These are phyloP conservation scores for Ascochyta rabiei DNA, from an alignment of 2,329 filamentous ascomycete species.

Conservation along the genomic window DNA sequence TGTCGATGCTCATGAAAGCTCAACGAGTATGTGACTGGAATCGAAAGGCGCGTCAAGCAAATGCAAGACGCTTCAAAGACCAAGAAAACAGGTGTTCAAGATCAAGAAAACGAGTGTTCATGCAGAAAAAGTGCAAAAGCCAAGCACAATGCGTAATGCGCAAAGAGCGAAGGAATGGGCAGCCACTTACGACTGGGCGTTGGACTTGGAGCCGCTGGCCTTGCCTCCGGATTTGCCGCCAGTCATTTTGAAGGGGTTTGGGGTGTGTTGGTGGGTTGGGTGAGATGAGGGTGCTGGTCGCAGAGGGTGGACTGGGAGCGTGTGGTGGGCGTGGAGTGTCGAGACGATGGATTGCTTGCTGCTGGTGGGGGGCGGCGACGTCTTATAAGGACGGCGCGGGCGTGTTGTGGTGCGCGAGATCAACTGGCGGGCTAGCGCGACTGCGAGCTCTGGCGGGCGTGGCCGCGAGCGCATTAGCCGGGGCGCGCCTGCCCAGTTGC, in stretches of 20 bases:
- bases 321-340: slow-evolving; percentile 41
- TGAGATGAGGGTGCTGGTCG: slow-evolving; percentile 22
- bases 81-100: no score
- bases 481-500: slow-evolving; percentile 20
- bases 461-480: background rate
- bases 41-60: slow-evolving; percentile 34
- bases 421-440: slow-evolving; percentile 45
- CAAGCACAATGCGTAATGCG: slow-evolving; percentile 10
- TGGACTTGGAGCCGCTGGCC: slow-evolving; percentile 94
- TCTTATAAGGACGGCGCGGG: slow-evolving; percentile 49
- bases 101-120: background rate
- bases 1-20: slow-evolving; percentile 47
- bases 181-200: slow-evolving; percentile 90
- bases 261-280: slow-evolving; percentile 39
- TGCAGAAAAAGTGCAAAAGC: slow-evolving; percentile 13
- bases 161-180: slow-evolving; percentile 45
- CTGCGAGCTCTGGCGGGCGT: slow-evolving; percentile 17
- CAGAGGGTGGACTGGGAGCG: slow-evolving; percentile 25
- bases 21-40: background rate
- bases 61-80: slow-evolving; percentile 17
- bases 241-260: slow-evolving; percentile 86
- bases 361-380: slow-evolving; percentile 45
- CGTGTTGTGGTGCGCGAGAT: slow-evolving; percentile 51
- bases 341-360: slow-evolving; percentile 50
- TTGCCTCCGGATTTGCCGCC: slow-evolving; percentile 99